phyloP scores from a whole-genome alignment of 208 protist genomes.

The Naegleria fowleri region DNA sequence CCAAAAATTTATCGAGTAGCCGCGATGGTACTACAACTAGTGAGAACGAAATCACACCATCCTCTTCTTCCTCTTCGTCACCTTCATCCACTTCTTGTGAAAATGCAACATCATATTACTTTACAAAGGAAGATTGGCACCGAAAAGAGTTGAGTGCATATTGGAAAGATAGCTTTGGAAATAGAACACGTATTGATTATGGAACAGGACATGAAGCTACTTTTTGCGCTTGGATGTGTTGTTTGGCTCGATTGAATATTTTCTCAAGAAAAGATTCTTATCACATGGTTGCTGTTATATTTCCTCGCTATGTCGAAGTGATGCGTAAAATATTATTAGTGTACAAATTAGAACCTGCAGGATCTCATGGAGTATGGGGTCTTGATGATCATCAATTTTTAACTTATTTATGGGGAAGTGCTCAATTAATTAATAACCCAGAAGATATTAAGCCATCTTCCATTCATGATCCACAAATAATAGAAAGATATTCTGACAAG shows the following conservation, averaged over 20 bases:
- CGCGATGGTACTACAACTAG: background rate
- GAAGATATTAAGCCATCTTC: slow-evolving; percentile 42
- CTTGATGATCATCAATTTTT: slow-evolving; percentile 98
- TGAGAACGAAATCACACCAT: background rate
- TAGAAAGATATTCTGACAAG: slow-evolving; percentile 41
- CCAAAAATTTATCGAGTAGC: background rate
- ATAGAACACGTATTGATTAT: slow-evolving; percentile 93
- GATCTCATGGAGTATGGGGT: slow-evolving; percentile 95
- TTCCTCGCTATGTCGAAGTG: slow-evolving; percentile 81
- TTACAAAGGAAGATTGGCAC: slow-evolving; percentile 4
- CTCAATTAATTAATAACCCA: slow-evolving; percentile 78
- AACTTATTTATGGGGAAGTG: slow-evolving; percentile 89
- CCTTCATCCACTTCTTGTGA: background rate
- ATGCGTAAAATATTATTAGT: slow-evolving; percentile 69
- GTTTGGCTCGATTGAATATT: slow-evolving; percentile 66
- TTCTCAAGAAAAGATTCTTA: slow-evolving; percentile 55
- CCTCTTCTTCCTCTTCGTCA: background rate
- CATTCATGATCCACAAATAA: slow-evolving; percentile 20
- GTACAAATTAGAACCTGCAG: slow-evolving; percentile 90
- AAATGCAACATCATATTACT: background rate
- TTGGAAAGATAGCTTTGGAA: slow-evolving; percentile 84
- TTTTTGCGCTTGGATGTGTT: slow-evolving; percentile 87
- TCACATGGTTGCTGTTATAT: slow-evolving; percentile 73
- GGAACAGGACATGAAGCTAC: slow-evolving; percentile 97
- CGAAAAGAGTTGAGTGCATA: slow-evolving; percentile 76